phyloP scores from a whole-genome alignment of 352 stramenopile species.

The Phytopythium oedochilum region DNA sequence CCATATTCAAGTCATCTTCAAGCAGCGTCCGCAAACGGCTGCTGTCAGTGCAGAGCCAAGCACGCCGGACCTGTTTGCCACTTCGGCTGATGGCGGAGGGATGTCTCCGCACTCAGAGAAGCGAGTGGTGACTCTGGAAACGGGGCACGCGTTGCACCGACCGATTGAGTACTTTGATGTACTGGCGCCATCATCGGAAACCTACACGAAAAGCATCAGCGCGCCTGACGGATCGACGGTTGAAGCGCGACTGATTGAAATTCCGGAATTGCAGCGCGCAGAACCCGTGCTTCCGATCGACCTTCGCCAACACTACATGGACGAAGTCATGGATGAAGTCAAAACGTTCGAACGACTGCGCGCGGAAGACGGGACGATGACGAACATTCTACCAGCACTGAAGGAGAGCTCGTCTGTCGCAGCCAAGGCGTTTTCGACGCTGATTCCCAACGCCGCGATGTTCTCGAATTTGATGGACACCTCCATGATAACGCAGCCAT shows the following conservation, averaged over 20 bases:
- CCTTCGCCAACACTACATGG: slow-evolving; percentile 49
- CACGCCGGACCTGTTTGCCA: slow-evolving; percentile 24
- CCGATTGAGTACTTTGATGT: slow-evolving; percentile 67
- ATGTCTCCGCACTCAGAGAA: slow-evolving; percentile 13
- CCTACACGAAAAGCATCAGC: slow-evolving; percentile 71
- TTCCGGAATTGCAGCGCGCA: slow-evolving; percentile 39
- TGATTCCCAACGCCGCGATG: slow-evolving; percentile 64
- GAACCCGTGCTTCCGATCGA: slow-evolving; percentile 48
- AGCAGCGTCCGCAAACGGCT: slow-evolving; percentile 58
- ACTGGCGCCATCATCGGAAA: slow-evolving; percentile 37
- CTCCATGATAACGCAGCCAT: slow-evolving; percentile 48
- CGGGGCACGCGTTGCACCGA: slow-evolving; percentile 36
- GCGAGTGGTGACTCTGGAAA: slow-evolving; percentile 30
- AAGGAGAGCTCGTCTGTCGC: slow-evolving; percentile 57
- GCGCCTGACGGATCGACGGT: slow-evolving; percentile 65
- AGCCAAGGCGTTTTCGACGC: slow-evolving; percentile 69
- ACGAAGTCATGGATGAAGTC: slow-evolving; percentile 56
- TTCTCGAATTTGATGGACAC: slow-evolving; percentile 74
- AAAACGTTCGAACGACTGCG: slow-evolving; percentile 42
- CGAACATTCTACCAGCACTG: slow-evolving; percentile 53
- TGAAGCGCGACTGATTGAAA: slow-evolving; percentile 61
- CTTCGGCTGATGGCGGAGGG: slow-evolving; percentile 5
- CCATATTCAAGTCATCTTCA: slow-evolving; percentile 82
- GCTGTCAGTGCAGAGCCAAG: slow-evolving; percentile 7
- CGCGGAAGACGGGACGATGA: slow-evolving; percentile 39